Conservation (phyloP, 495 filamentous ascomycete species). For the Aspergillus panamensis region DNA sequence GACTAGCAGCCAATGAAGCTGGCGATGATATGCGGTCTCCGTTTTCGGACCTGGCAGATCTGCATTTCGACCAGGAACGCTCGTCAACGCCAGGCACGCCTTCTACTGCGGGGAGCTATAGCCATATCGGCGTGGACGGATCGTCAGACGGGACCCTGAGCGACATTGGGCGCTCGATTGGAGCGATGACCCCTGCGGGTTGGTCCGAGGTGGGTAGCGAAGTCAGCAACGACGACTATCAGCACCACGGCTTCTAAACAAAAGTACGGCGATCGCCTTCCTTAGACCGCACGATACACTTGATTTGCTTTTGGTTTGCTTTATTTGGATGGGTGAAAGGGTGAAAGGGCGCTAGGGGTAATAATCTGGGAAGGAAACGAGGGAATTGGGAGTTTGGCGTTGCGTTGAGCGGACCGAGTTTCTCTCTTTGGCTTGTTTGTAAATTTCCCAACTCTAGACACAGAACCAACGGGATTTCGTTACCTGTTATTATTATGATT, state of each 20-base stretch:
- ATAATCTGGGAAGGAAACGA: neutral
- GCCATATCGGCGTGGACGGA: constrained; percentile 30
- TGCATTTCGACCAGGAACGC: constrained; percentile 22
- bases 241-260: constrained; percentile 22
- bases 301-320: neutral
- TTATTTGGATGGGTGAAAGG: neutral
- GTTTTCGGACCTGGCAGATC: constrained; percentile 28
- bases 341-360: neutral
- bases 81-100: constrained; percentile 36
- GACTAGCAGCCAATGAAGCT: constrained; percentile 30
- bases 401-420: neutral
- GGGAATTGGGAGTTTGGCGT: neutral
- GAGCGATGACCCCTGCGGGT: constrained; percentile 60
- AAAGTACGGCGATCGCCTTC: neutral
- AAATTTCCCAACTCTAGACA: neutral
- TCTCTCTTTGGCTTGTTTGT: too few relatives aligned
- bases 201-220: constrained; percentile 80
- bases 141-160: constrained; percentile 61
- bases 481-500: neutral
- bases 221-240: constrained; percentile 52
- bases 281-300: neutral
- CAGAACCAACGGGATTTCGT: neutral
- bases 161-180: constrained; percentile 49
- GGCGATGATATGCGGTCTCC: constrained; percentile 26
- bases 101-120: constrained; percentile 37